phyloP scores from a whole-genome alignment of 306 rosid species.

The Mimosa pudica region DNA sequence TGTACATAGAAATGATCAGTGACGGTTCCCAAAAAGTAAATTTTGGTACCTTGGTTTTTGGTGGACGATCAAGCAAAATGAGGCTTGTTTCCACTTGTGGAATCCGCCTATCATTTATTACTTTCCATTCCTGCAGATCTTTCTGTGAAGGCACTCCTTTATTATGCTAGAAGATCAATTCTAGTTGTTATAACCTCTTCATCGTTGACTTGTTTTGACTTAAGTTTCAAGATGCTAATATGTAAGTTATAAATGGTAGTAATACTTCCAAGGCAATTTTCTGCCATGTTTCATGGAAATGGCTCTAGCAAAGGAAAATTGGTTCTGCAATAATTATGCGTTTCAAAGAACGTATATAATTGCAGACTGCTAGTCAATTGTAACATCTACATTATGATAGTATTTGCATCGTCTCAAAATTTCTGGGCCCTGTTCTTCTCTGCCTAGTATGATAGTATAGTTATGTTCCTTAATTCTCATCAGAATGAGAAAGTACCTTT shows the following conservation, averaged over 20 bases:
- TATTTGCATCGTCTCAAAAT: neutral
- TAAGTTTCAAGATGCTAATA: constrained; percentile 31
- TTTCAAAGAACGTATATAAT: constrained; percentile 22
- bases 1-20: constrained; percentile 60
- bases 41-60: constrained; percentile 31
- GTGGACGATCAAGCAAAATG: constrained; percentile 42
- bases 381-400: constrained; percentile 20
- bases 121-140: constrained; percentile 27
- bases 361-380: constrained; percentile 31
- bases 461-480: neutral
- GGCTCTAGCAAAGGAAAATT: constrained; percentile 29
- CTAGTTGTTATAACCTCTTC: constrained; percentile 34
- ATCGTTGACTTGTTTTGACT: constrained; percentile 38
- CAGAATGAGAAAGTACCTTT: neutral
- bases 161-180: constrained; percentile 42
- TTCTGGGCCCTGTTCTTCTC: neutral
- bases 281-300: neutral
- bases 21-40: constrained; percentile 33
- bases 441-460: neutral
- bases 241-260: constrained; percentile 30
- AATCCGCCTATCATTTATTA: constrained; percentile 37
- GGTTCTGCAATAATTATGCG: constrained; percentile 29
- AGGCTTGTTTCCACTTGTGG: constrained; percentile 46
- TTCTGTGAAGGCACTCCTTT: constrained; percentile 32
- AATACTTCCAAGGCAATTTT: constrained; percentile 27